phyloP scores from a whole-genome alignment of 495 filamentous ascomycete species.

The Penicillium arizonense region DNA sequence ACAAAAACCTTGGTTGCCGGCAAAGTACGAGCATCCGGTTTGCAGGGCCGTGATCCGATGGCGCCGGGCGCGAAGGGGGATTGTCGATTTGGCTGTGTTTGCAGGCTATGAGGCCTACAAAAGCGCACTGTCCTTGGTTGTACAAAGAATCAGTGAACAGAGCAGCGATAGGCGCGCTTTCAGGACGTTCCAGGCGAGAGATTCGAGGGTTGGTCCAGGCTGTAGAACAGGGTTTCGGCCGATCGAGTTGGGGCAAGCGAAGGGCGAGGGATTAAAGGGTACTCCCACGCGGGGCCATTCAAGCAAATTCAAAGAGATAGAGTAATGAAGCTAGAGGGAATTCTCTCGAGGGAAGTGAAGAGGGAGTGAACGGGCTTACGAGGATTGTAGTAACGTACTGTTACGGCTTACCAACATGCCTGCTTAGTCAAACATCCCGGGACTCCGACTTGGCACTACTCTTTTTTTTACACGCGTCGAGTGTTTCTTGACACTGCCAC shows the following conservation, averaged over 20 bases:
- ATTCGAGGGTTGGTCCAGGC: neutral
- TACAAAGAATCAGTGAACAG: too few relatives aligned
- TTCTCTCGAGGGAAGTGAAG: slow-evolving; percentile 2
- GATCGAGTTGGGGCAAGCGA: slow-evolving; percentile 2
- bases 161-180: neutral
- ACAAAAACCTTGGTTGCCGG: slow-evolving; percentile 13
- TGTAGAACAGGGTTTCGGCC: slow-evolving; percentile 1
- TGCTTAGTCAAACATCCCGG: slow-evolving; percentile 3
- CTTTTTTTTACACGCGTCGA: slow-evolving; percentile 6
- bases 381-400: neutral
- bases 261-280: neutral
- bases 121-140: slow-evolving; percentile 9
- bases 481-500: neutral
- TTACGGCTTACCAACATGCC: slow-evolving; percentile 2
- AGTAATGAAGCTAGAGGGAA: slow-evolving; percentile 1
- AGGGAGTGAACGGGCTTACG: slow-evolving; percentile 1
- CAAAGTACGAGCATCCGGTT: slow-evolving; percentile 31
- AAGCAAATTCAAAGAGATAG: neutral
- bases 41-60: slow-evolving; percentile 22
- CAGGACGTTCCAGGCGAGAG: neutral
- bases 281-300: slow-evolving; percentile 10
- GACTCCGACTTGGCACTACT: neutral
- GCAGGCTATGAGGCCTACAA: neutral
- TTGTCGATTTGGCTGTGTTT: neutral
- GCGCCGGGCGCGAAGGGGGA: slow-evolving; percentile 16